Evolutionary conservation across 2,329 filamentous ascomycete species (phyloP).

Genomic region (Fusarium pseudograminearum): DNA sequence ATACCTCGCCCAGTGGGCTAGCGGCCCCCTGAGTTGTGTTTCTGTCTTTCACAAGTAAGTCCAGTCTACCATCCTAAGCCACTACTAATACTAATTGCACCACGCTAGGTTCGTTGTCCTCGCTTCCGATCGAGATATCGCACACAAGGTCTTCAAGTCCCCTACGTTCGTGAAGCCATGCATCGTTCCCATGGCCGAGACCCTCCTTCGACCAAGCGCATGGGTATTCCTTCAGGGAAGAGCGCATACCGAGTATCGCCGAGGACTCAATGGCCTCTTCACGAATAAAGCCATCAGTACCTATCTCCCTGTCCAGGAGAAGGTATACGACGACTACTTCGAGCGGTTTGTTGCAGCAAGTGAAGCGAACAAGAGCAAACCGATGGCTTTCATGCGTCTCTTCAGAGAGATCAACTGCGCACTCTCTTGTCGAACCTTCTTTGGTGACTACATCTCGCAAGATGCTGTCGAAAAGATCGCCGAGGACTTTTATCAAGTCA

Average conservation of each 20-base stretch:
- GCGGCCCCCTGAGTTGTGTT: constrained; percentile 82
- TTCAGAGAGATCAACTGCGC: constrained; percentile 85
- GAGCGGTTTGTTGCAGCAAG: constrained; percentile 74
- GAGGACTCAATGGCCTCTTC: constrained; percentile 79
- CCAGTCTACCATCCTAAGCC: rapidly evolving
- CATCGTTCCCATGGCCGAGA: constrained; percentile 80
- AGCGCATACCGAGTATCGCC: constrained; percentile 81
- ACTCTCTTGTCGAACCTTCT: constrained; percentile 81
- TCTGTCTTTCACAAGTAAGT: constrained; percentile 85
- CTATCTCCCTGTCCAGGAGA: constrained; percentile 80
- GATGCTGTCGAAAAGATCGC: constrained; percentile 79
- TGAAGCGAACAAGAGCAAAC: constrained; percentile 62
- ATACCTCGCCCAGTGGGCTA: constrained; percentile 82
- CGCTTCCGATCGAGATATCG: constrained; percentile 80
- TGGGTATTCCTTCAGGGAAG: constrained; percentile 86
- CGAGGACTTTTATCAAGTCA: constrained; percentile 83
- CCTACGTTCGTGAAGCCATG: constrained; percentile 80
- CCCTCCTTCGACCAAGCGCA: constrained; percentile 73
- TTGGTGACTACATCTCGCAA: constrained; percentile 82
- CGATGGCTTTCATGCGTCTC: constrained; percentile 75
- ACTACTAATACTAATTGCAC: background rate
- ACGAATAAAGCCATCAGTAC: constrained; percentile 76
- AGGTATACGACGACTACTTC: constrained; percentile 79
- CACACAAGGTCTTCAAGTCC: constrained; percentile 86
- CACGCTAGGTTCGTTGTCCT: constrained; percentile 78